Base-by-base conservation (phyloP, 2,329 filamentous ascomycete species). In the Periconia sp. region DNA sequence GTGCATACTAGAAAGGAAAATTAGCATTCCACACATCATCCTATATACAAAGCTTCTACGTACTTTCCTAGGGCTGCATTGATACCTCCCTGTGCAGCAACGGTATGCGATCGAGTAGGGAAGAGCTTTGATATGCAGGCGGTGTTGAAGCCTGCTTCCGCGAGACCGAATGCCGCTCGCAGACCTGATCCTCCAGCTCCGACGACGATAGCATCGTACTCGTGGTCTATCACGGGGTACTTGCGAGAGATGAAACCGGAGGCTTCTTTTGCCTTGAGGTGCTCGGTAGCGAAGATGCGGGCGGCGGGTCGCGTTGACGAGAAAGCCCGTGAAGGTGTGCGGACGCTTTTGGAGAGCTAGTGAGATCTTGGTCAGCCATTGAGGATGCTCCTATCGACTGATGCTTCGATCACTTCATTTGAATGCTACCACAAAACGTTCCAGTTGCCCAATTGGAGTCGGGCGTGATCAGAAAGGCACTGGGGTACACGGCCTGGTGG, bases 221-320 rank as follows among this genome's bases (percentile, higher is more conserved):
- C 91, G 77, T 99, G 94, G 73, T 97, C 94, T 85, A 99, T 92
- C 63, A 99, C 89, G 36, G 91, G 88, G 74, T 99, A 97, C 76
- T 96, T 94, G 73, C 81, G 86, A 73, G 86, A 88, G 63, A 96
- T 82, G 69, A 89, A 89, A 34, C 89, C 86, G 52, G 89, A 89
- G 22, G 92, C 92, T 79, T 96, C 92, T 79, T 95, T 96, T 44
- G 92, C 94, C 72, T 91, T 86, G 56, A 97, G 81, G 57, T 89
- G 89, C 60, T 85, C 83, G 74, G 87, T 92, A 63, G 88, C 85
- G 71, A 95, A 88, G 70, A 97, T 89, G 72, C 87, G 86, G 66
- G 90, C 89, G 63, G 84, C 87, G 57, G 89, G 84, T 66, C 86
- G 84, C 53, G 92, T 92, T 52, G 89, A 90, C 50, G 92, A 95